These are phyloP conservation scores for Sabuloglossum arenarium DNA, from an alignment of 495 filamentous ascomycete genomes.

Conservation along the genomic window DNA sequence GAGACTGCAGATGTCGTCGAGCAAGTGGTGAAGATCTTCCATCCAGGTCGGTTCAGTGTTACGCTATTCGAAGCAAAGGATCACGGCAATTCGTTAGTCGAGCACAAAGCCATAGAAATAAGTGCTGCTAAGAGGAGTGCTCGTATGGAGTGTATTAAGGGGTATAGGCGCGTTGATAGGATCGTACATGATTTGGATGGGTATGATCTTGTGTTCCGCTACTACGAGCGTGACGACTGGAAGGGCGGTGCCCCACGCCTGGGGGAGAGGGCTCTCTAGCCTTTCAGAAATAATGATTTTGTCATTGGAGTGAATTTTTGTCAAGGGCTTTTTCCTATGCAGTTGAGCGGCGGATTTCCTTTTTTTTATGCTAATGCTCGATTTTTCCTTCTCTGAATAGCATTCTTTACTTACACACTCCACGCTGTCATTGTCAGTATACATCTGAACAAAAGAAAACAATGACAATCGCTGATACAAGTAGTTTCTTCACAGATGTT, in stretches of 20 bases:
- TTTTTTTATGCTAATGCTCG: too few species aligned
- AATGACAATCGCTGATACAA: too few species aligned
- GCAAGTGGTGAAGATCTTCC: conserved; percentile 89
- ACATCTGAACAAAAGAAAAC: too few species aligned
- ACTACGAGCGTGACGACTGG: conserved; percentile 89
- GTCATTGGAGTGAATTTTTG: background rate
- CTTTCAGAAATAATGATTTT: background rate
- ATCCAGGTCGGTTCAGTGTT: conserved; percentile 87
- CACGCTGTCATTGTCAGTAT: too few species aligned
- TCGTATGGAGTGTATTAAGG: conserved; percentile 64
- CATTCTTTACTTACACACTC: too few species aligned
- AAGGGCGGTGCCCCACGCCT: conserved; percentile 55
- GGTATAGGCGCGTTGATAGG: conserved; percentile 78
- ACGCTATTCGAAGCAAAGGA: conserved; percentile 85
- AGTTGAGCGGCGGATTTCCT: too few species aligned
- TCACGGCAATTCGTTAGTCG: conserved; percentile 14
- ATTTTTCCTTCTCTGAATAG: too few species aligned
- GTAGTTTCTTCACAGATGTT: too few species aligned
- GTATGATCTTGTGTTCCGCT: conserved; percentile 92
- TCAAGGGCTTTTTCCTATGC: too few species aligned
- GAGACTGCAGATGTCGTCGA: conserved; percentile 77
- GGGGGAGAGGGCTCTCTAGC: conserved; percentile 27
- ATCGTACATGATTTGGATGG: conserved; percentile 97
- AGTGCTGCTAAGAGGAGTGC: conserved; percentile 29
- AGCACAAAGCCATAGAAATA: conserved; percentile 24